Base-by-base conservation (phyloP, 192 early-diverging fungal genomes). In the Podila minutissima region DNA sequence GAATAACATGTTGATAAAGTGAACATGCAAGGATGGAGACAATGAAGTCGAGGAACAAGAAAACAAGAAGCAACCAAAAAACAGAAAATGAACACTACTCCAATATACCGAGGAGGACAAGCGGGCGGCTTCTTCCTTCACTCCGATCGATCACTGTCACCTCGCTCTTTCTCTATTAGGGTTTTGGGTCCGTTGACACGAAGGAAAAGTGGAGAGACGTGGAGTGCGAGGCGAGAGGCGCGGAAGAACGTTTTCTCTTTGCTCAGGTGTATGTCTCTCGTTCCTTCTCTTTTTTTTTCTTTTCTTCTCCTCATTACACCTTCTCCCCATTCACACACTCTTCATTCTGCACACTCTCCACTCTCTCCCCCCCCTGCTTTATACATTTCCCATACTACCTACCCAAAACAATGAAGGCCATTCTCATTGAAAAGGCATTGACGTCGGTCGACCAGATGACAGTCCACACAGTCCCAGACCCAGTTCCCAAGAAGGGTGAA, bases 381-480 rank as follows among this genome's bases (percentile, higher is more conserved):
- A 5, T 37, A 37, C 35, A 24, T 48, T 3, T 41, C 5, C 3
- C 37, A 63, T 13, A 33, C 35, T 50, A 1, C 19, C 13, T 8
- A 46, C 19, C 15, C 49, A 28, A 41, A 33, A 41, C 28, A 64
- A 79, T 79, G 76, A 79, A 79, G 48, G 76, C 76, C 53, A 79
- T 91, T 37, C 75, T 92, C 15, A 87, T 86, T 51, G 79, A 86
- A 74, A 84, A 81, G 75, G 88, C 87, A 83, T 85, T 92, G 70
- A 88, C 87, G 62, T 73, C 74, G 22, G 83, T 88, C 63, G 79
- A 74, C 67, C 87, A 91, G 66, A 78, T 89, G 66, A 72, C 88
- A 10, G 86, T 89, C 46, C 83, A 87, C 32, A 84, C 86, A 41
- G 84, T 88, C n/a, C 86, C 92, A 24, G 87, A 89, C 4, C 89